These are phyloP conservation scores for Solanum aculeatissimum DNA, from an alignment of 305 asterid species.

Conservation along the genomic window DNA sequence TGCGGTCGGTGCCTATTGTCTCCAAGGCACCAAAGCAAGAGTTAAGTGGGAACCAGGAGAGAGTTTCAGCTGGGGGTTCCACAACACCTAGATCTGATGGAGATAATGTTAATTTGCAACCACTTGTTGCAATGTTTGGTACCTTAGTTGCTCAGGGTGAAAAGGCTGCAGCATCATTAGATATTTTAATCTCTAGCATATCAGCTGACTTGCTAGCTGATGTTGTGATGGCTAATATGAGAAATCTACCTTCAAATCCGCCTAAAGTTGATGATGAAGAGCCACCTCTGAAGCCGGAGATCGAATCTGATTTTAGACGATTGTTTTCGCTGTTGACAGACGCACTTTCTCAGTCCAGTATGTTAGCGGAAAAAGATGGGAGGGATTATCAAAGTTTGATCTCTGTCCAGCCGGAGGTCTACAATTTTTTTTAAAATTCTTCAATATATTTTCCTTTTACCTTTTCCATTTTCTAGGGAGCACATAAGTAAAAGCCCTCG, in stretches of 20 bases:
- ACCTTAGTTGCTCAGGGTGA: slow-evolving; percentile 96
- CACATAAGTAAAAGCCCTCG: neutral
- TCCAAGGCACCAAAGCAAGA: slow-evolving; percentile 40
- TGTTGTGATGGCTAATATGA: slow-evolving; percentile 83
- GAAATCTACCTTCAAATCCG: slow-evolving; percentile 56
- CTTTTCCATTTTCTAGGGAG: neutral
- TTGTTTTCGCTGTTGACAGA: slow-evolving; percentile 51
- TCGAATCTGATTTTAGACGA: slow-evolving; percentile 48
- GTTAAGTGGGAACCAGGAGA: slow-evolving; percentile 28
- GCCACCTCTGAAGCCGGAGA: slow-evolving; percentile 24
- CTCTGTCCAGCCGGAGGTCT: slow-evolving; percentile 50
- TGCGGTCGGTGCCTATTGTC: slow-evolving; percentile 30
- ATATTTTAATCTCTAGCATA: slow-evolving; percentile 90
- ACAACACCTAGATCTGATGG: slow-evolving; percentile 31
- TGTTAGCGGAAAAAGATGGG: slow-evolving; percentile 26
- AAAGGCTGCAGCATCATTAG: slow-evolving; percentile 65
- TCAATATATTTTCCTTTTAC: neutral
- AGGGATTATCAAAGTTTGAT: slow-evolving; percentile 25
- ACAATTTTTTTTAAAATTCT: slow-evolving; percentile 8
- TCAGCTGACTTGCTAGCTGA: slow-evolving; percentile 96
- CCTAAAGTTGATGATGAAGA: slow-evolving; percentile 50
- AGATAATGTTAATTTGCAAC: slow-evolving; percentile 87
- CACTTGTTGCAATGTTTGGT: slow-evolving; percentile 95
- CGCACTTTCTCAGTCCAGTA: slow-evolving; percentile 35
- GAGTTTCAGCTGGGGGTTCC: slow-evolving; percentile 27